A percentile compares a stretch with the other conserved stretches of the same genome.
Conservation (phyloP, 163 green algal genomes). For the Scenedesmus sp. region DNA sequence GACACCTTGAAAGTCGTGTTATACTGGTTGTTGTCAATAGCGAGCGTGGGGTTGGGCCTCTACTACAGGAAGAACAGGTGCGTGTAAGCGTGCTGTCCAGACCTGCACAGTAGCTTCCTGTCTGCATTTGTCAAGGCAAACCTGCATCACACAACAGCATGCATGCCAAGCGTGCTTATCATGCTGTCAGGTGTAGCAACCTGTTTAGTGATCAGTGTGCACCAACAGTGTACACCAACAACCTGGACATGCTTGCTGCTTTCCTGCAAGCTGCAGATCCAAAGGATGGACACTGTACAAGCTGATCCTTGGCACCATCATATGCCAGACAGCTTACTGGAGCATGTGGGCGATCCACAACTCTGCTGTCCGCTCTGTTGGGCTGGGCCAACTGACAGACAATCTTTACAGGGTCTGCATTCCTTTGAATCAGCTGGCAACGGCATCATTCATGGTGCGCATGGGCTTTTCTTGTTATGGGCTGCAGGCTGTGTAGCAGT, state of each 20-base stretch:
- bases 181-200: not conserved
- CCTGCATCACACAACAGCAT: not conserved
- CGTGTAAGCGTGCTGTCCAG: not conserved
- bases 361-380: slow-evolving; percentile 16
- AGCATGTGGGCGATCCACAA: slow-evolving; percentile 33
- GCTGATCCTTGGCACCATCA: slow-evolving; percentile 22
- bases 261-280: not conserved
- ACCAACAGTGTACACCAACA: too few species aligned
- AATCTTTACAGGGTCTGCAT: slow-evolving; percentile 48
- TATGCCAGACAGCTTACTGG: slow-evolving; percentile 36
- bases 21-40: slow-evolving; percentile 21
- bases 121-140: too few species aligned
- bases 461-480: too few species aligned
- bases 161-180: not conserved
- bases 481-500: not conserved
- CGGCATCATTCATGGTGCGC: slow-evolving; percentile 35
- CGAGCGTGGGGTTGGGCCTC: not conserved
- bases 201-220: too few species aligned
- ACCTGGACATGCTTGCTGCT: not conserved
- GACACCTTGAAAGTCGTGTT: not conserved
- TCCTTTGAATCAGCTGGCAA: slow-evolving; percentile 30
- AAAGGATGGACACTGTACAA: slow-evolving; percentile 44
- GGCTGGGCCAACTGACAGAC: not conserved
- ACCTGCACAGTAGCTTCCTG: not conserved
- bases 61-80: slow-evolving; percentile 36